Base-by-base conservation (phyloP, 805 yeast species). In the Teunomyces gatunensis region DNA sequence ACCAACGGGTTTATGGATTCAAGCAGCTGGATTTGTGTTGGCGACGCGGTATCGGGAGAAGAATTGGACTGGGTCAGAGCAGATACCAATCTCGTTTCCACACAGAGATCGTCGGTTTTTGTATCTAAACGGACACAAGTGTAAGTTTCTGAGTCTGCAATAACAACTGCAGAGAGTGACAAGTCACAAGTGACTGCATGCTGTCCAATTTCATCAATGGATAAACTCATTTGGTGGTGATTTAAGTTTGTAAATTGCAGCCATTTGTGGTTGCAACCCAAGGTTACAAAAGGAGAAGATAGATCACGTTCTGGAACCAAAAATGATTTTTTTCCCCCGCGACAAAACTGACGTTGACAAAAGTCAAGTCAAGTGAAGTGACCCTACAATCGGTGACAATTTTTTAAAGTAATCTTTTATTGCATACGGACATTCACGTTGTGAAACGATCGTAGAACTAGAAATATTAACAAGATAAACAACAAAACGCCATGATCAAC, bases 251-350 rank as follows among this genome's bases (percentile, higher is more conserved):
- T 20, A 23, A 35, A 18, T 39, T 18, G 28, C 35, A 34, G 15
- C 49, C 39, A 37, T 50, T 52, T 52, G 56, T 54, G 59, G 34
- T 53, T 54, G 57, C 59, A 54, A 49, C 55, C 51, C 23, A 15
- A 37, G 4, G 20, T 18, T 18, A 37, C 40, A 37, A 37, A 20
- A 21, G 25, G 25, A 12, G 10, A 10, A 5, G 13, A 34, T 1
- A 17, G 4, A 12, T 13, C 11, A 32, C 35, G 35, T n/a, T 20
- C 27, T 15, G 17, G n/a, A n/a, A n/a, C n/a, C n/a, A n/a, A n/a
- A n/a, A n/a, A n/a, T n/a, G n/a, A n/a, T n/a, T n/a, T n/a, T 32
- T 32, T 6, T 30, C 13, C 34, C 34, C 34, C 34, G 13, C 18
- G 34, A 13, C 18, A 13, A 32, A 32, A 6, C 6, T 7, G 9